Evolutionary conservation across 495 filamentous ascomycete species (phyloP).

Genomic region (Penicillium canescens): DNA sequence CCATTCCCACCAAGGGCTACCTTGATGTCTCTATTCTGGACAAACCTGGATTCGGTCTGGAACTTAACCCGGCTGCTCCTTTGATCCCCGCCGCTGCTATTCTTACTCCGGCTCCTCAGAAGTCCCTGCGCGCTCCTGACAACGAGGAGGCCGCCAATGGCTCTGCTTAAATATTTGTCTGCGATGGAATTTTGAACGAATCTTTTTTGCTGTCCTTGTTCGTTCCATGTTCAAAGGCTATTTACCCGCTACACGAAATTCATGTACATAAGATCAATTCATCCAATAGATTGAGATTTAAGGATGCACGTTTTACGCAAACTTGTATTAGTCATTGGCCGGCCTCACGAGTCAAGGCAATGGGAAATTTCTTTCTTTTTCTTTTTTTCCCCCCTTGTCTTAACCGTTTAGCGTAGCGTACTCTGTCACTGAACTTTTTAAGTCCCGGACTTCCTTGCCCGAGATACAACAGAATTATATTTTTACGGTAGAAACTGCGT

Average conservation of each 20-base stretch:
- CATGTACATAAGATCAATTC: constrained; percentile 11
- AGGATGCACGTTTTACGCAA: background rate
- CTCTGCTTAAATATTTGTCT: constrained; percentile 14
- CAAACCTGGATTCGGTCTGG: constrained; percentile 88
- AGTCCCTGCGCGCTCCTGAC: constrained; percentile 49
- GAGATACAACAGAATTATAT: too few species aligned
- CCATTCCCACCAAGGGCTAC: constrained; percentile 79
- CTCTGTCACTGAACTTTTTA: too few species aligned
- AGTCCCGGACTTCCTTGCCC: too few species aligned
- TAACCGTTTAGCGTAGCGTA: too few species aligned
- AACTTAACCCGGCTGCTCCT: constrained; percentile 76
- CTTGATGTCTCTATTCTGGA: constrained; percentile 76
- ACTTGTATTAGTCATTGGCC: too few species aligned
- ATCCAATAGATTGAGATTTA: constrained; percentile 18
- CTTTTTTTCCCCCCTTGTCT: too few species aligned
- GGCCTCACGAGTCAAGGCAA: too few species aligned
- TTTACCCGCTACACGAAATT: background rate
- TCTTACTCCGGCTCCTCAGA: constrained; percentile 70
- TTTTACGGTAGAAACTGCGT: too few species aligned
- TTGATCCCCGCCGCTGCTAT: constrained; percentile 72
- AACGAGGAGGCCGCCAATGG: constrained; percentile 28
- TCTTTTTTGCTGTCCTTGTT: constrained; percentile 4
- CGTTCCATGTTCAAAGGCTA: constrained; percentile 5
- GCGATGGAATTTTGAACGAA: background rate
- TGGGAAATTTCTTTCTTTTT: too few species aligned